Conservation (phyloP, 768 basidiomycete species). For the Russula foetens region DNA sequence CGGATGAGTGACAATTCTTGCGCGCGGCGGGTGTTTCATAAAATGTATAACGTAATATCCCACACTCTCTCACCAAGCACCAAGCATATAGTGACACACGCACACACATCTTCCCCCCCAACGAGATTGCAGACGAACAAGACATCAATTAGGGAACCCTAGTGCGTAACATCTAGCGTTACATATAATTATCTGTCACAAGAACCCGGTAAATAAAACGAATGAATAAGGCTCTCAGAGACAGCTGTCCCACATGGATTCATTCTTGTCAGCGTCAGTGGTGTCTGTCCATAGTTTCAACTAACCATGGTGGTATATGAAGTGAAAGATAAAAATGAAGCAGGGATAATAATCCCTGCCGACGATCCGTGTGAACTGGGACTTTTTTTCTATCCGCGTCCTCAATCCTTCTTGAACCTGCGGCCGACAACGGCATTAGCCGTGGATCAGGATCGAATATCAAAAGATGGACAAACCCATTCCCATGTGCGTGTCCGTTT, state of each 20-base stretch:
- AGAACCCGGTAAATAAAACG: slow-evolving; percentile 10
- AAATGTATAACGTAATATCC: slow-evolving; percentile 4
- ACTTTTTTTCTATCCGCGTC: not conserved
- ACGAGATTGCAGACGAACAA: not conserved
- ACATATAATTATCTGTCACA: slow-evolving; percentile 7
- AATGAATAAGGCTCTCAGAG: slow-evolving; percentile 8
- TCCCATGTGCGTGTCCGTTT: slow-evolving; percentile 39
- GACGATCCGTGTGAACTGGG: not conserved
- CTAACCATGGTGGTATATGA: slow-evolving; percentile 18
- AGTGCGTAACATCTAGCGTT: slow-evolving; percentile 10
- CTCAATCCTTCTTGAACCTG: slow-evolving; percentile 17
- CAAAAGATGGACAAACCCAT: slow-evolving; percentile 24
- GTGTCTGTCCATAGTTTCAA: not conserved
- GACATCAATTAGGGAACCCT: not conserved
- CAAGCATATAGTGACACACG: no score
- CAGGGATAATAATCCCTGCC: not conserved
- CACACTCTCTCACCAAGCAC: no score
- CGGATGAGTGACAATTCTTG: not conserved
- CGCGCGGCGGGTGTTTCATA: not conserved
- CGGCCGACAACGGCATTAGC: not conserved
- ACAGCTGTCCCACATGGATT: slow-evolving; percentile 6
- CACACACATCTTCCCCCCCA: not conserved
- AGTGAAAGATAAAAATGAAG: slow-evolving; percentile 12
- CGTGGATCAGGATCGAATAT: not conserved
- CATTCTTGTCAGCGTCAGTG: not conserved